These are phyloP conservation scores for Pythium coloratum DNA, from an alignment of 352 stramenopile genomes.

Conservation along the genomic window DNA sequence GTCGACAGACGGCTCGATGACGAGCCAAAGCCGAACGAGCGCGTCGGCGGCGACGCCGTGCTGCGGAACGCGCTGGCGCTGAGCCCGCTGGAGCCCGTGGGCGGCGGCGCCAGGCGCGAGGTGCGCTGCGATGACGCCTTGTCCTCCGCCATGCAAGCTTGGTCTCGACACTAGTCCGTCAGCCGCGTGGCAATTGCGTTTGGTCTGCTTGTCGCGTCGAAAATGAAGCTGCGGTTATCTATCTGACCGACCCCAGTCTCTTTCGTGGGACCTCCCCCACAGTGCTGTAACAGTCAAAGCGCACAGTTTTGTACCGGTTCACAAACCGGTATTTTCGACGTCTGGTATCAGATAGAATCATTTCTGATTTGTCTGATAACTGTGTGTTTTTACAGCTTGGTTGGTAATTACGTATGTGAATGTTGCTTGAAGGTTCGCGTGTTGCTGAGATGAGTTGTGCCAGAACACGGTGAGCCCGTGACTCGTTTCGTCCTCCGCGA, in stretches of 20 bases:
- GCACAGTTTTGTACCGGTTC: neutral
- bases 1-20: slow-evolving; percentile 5
- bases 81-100: neutral
- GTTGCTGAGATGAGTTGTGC: neutral
- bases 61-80: slow-evolving; percentile 11
- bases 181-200: slow-evolving; percentile 2
- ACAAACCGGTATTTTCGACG: neutral
- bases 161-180: neutral
- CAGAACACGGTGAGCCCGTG: slow-evolving; percentile 23
- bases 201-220: neutral
- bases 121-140: slow-evolving; percentile 16
- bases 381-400: neutral
- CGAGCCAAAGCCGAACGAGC: slow-evolving; percentile 24
- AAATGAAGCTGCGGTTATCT: slow-evolving; percentile 11
- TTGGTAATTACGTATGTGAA: neutral
- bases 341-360: neutral
- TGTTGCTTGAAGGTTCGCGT: slow-evolving; percentile 12
- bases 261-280: slow-evolving; percentile 1
- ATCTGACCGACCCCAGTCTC: neutral
- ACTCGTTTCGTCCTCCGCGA: slow-evolving; percentile 2
- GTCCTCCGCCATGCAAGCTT: slow-evolving; percentile 23
- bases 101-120: slow-evolving; percentile 22
- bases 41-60: slow-evolving; percentile 2
- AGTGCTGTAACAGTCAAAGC: neutral
- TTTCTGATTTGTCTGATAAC: neutral